Evolutionary conservation across 495 filamentous ascomycete genomes (phyloP).

Genomic region (Xylaria grammica): DNA sequence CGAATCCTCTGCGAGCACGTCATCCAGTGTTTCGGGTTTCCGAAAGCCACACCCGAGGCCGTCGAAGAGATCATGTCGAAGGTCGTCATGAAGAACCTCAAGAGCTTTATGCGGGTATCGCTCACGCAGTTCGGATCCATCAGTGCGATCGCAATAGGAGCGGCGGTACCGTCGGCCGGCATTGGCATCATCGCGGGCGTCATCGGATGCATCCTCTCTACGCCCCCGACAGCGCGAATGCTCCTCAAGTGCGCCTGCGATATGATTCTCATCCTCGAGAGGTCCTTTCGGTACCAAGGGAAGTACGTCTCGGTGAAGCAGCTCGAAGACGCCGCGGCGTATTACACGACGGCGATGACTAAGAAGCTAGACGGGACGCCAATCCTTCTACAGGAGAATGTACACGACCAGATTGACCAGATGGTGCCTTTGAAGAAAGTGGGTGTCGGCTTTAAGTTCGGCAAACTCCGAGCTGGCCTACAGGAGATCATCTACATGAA

Average conservation of each 20-base stretch:
- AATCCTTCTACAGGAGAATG: not conserved
- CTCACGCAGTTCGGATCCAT: not conserved
- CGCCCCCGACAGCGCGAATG: constrained; percentile 5
- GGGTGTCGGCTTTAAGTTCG: constrained; percentile 3
- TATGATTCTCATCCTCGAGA: constrained; percentile 10
- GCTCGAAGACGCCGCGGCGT: constrained; percentile 2
- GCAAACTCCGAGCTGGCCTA: not conserved
- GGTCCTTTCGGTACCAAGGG: constrained; percentile 1
- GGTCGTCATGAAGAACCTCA: constrained; percentile 9
- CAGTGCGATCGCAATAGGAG: not conserved
- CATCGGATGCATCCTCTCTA: not conserved
- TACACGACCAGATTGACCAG: not conserved
- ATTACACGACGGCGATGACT: constrained; percentile 6
- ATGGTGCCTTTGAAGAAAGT: not conserved
- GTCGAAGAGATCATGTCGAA: constrained; percentile 8
- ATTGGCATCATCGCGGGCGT: not conserved
- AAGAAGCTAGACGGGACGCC: not conserved
- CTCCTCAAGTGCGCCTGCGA: constrained; percentile 11
- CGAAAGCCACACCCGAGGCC: constrained; percentile 1
- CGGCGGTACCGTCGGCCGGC: not conserved
- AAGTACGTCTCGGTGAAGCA: constrained; percentile 11
- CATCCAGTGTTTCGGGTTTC: constrained; percentile 10
- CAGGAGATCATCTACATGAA: constrained; percentile 13
- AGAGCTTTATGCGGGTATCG: constrained; percentile 1
- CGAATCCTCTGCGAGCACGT: constrained; percentile 11